Evolutionary conservation across 345 rosid species (phyloP), one percentile per base, ranked within the genome.

Genomic region (Melaleuca alternifolia): DNA sequence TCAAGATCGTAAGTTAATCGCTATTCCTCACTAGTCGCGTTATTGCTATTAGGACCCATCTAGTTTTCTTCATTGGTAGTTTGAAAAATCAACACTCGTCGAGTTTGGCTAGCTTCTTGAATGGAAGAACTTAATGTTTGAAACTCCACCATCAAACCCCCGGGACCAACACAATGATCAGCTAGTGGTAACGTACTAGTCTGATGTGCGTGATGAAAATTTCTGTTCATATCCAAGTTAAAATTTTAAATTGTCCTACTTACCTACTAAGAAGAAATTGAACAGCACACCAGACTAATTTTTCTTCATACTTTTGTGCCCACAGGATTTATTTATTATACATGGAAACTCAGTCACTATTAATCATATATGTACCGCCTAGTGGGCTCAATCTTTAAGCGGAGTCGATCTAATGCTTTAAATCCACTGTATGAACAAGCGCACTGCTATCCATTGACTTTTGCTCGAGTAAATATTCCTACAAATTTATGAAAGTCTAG

Each of bases 1-100:
- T 97, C 57, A 96, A 96, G 90, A 88, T 89, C 56, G 98, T 97
- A 92, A 92, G 96, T 88, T 44, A 6, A 0, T 24, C 41, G 41
- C 41, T 41, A 41, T 4, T 41, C 51, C 54, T 71, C 79, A 37
- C 79, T 18, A 0, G 13, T 71, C 24, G 18, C 26, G 37, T 37
- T 41, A 10, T 26, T 10, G 37, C 81, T 11, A 37, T 11, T 37
- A 37, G 26, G 26, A 41, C 23, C 46, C 14, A 14, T 56, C 24
- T 50, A n/a, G 24, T 46, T 85, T 85, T 83, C 52, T 48, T 24
- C 84, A 13, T 56, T 65, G 44, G 79, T 65, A 33, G 79, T 65
- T 18, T 65, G 81, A 9, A 33, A 71, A 37, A 37, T 71, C 13
- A 5, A 18, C 48, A 20, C 26, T 65, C 33, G 46, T 65, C 11